Conservation (phyloP, 768 basidiomycete species). For the Serendipita vermifera region DNA sequence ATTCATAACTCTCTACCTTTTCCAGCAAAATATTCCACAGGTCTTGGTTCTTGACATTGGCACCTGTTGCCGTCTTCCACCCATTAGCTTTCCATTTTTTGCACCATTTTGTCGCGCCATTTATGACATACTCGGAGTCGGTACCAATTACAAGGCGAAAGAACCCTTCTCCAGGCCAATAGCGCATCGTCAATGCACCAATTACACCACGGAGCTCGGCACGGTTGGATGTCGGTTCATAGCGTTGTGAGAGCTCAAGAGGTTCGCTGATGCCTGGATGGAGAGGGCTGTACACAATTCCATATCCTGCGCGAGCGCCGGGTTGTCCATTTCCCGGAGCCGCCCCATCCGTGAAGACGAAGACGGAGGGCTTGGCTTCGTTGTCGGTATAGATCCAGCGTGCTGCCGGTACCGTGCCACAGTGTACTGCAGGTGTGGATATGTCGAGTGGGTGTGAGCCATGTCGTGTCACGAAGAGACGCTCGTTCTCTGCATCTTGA, state of each 20-base stretch:
- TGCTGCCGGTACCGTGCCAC: background rate
- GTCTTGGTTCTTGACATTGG: conserved; percentile 18
- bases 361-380: background rate
- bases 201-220: conserved; percentile 27
- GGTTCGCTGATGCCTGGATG: background rate
- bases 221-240: conserved; percentile 24
- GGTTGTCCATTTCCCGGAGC: background rate
- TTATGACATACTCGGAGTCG: conserved; percentile 24
- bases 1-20: conserved; percentile 15
- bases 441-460: background rate
- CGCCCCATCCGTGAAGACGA: conserved; percentile 13
- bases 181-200: conserved; percentile 17
- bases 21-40: conserved; percentile 20
- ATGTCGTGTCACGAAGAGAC: background rate
- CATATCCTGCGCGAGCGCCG: conserved; percentile 9
- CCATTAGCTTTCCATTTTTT: conserved; percentile 19
- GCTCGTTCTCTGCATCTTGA: background rate
- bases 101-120: conserved; percentile 19
- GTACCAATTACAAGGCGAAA: conserved; percentile 23
- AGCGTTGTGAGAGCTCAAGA: conserved; percentile 9
- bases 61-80: conserved; percentile 18
- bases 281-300: conserved; percentile 1
- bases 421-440: background rate
- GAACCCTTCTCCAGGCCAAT: conserved; percentile 24
- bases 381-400: conserved; percentile 6